Conservation (phyloP, 1,284 basidiomycete genomes). For the Xanthoconium separans region DNA sequence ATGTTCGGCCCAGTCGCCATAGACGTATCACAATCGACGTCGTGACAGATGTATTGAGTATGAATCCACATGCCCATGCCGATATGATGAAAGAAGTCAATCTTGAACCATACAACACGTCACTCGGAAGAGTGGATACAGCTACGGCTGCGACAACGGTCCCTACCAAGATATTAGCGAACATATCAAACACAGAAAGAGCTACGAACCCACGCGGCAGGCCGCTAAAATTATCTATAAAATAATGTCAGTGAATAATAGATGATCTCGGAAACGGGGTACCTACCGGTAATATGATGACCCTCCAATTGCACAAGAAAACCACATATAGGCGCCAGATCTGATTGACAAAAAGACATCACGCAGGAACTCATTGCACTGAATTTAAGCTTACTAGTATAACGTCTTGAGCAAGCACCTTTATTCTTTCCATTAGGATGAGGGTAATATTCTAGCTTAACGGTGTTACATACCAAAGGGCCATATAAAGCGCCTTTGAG, state of each 20-base stretch:
- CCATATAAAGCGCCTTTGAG: neutral
- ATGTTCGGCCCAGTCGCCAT: neutral
- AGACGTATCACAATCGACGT: neutral
- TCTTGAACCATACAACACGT: neutral
- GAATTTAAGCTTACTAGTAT: neutral
- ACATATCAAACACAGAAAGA: neutral
- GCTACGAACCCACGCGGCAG: neutral
- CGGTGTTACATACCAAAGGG: neutral
- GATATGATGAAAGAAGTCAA: neutral
- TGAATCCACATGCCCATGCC: neutral
- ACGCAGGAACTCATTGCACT: too few species aligned
- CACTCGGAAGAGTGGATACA: neutral
- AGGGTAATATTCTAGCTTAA: too few species aligned
- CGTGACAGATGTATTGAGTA: neutral
- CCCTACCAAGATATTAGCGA: neutral
- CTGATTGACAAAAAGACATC: neutral
- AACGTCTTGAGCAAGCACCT: neutral
- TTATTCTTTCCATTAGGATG: neutral
- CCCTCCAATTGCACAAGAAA: neutral
- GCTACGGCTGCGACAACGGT: neutral
- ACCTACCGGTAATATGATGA: neutral
- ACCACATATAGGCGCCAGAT: slow-evolving; percentile 8
- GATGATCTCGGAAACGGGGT: neutral
- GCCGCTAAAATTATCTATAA: neutral
- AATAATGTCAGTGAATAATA: neutral